phyloP scores from a whole-genome alignment of 345 rosid species.

The Atalantia buxifolia region DNA sequence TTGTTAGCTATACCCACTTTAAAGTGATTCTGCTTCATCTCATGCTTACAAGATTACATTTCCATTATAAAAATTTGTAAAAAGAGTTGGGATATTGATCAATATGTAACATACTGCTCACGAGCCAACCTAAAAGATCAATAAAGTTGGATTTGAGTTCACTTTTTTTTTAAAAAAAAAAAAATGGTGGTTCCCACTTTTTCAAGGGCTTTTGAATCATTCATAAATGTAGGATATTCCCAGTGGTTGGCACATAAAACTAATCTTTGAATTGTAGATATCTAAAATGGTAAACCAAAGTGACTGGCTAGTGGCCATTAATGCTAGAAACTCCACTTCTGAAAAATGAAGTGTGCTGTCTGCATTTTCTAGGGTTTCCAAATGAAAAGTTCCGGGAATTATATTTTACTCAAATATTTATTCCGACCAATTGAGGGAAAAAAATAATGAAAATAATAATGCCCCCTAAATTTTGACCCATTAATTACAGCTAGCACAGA shows the following conservation, averaged over 20 bases:
- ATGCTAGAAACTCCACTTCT: constrained; percentile 13
- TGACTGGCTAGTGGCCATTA: constrained; percentile 24
- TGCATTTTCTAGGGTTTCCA: constrained; percentile 11
- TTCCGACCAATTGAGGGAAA: neutral
- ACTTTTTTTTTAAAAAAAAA: neutral
- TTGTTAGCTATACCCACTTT: constrained; percentile 21
- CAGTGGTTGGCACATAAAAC: constrained; percentile 26
- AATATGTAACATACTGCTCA: neutral
- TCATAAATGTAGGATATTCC: constrained; percentile 25
- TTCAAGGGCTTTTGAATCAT: constrained; percentile 28
- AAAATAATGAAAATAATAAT: too few species aligned
- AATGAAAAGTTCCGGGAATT: constrained; percentile 10
- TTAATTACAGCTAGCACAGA: too few species aligned
- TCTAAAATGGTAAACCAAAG: neutral
- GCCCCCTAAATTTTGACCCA: too few species aligned
- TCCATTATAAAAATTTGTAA: neutral
- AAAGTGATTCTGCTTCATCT: constrained; percentile 26
- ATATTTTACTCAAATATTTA: too few species aligned
- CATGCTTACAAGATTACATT: constrained; percentile 24
- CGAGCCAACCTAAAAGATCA: constrained; percentile 4
- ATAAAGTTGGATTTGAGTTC: neutral
- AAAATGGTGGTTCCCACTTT: constrained; percentile 26
- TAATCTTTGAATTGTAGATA: constrained; percentile 16
- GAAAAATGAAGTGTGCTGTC: neutral
- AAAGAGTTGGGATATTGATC: neutral